These are phyloP conservation scores for Trichoderma gracile DNA, from an alignment of 2,329 filamentous ascomycete species.

Conservation along the genomic window DNA sequence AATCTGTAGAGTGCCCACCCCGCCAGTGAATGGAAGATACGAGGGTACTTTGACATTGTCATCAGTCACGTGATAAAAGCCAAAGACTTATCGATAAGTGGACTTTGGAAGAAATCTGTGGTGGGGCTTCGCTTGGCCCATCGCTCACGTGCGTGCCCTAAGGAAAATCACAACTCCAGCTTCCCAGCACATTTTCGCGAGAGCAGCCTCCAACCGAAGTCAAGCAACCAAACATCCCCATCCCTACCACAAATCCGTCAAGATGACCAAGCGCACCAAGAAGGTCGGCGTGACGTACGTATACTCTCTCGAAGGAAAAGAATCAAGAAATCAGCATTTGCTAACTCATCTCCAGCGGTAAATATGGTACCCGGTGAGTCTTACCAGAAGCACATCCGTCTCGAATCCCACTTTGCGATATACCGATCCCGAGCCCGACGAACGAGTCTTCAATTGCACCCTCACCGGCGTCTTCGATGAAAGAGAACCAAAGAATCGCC, in stretches of 20 bases:
- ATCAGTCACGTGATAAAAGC: neutral
- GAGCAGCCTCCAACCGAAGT: constrained; percentile 35
- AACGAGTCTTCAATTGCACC: constrained; percentile 2
- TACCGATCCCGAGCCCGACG: constrained; percentile 20
- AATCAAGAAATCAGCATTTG: constrained; percentile 26
- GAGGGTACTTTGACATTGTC: neutral
- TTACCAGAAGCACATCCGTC: constrained; percentile 10
- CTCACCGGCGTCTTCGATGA: neutral
- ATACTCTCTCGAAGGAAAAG: constrained; percentile 25
- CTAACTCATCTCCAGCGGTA: constrained; percentile 54
- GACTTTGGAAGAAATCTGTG: neutral
- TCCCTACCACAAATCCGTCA: constrained; percentile 52
- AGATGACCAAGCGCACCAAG: constrained; percentile 93
- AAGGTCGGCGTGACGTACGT: constrained; percentile 90
- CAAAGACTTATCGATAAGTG: constrained; percentile 4
- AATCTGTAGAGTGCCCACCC: neutral
- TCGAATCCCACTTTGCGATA: constrained; percentile 2
- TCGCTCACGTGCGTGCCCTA: constrained; percentile 47
- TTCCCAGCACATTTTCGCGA: constrained; percentile 39
- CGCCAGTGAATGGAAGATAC: neutral
- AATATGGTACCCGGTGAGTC: constrained; percentile 93
- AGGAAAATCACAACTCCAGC: constrained; percentile 45
- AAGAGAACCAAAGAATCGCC: neutral
- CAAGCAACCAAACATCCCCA: constrained; percentile 37
- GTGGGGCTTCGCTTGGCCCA: constrained; percentile 32